Evolutionary conservation across 2,329 filamentous ascomycete species (phyloP), one percentile per base, ranked within the genome.

Genomic region (Zymoseptoria ardabiliae): DNA sequence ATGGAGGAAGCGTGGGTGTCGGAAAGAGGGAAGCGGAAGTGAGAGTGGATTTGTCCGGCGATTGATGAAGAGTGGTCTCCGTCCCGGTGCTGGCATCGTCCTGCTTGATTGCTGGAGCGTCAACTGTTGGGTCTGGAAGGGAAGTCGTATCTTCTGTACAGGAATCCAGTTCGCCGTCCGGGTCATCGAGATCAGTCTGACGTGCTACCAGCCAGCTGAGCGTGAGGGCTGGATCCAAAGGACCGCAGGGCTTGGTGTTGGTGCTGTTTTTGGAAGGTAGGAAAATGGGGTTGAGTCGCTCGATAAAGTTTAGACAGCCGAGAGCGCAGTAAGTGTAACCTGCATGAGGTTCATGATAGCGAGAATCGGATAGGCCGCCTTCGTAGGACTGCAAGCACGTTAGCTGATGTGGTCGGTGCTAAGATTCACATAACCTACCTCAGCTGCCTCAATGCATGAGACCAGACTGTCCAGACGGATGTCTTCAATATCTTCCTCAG

Each of bases 321-420:
- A 97, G 82, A 7, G 88, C 91, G 73, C 91, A 97, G 77, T 92
- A 97, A 9, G 90, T 91, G 73, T 96, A 93, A 20, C 94, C 94
- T 66, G 90, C 89, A 70, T 97, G 91, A 35, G 91, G 87, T 76
- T 97, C 92, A 61, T 91, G 87, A 61, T 85, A 85, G 0, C 87
- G 85, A 41, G 84, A 85, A 72, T 95, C 90, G 2, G 87, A 86
- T 63, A 96, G 85, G 5, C 92, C 92, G 4, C 91, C 90, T 66
- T 96, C 91, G 70, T 92, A 95, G 0, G 87, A 86, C 85, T 91
- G 58, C 49, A 22, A 53, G 86, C 82, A 55, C 2, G 20, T 61
- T 53, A 60, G 57, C 35, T 54, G 52, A 21, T 21, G 19, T 23
- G 17, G 23, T 28, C 5, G 20, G 20, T 53, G 6, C 8, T 20